Conservation (phyloP, 1,284 basidiomycete genomes). For the Singerocomus rubriflavus region DNA sequence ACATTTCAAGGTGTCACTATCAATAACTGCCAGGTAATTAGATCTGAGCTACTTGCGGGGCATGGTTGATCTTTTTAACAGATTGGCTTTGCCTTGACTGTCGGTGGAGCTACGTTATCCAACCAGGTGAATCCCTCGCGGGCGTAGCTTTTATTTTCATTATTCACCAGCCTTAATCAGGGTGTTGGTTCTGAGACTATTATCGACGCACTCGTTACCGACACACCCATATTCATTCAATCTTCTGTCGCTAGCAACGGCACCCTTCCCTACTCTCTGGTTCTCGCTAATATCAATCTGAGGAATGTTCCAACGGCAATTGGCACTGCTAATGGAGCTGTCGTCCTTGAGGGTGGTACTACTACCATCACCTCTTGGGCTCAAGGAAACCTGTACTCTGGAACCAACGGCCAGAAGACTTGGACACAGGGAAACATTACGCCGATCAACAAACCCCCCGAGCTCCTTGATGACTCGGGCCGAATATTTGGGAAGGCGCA, state of each 20-base stretch:
- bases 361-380: constrained; percentile 48
- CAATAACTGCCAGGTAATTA: constrained; percentile 46
- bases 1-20: constrained; percentile 48
- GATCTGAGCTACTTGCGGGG: not conserved
- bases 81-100: constrained; percentile 45
- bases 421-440: constrained; percentile 33
- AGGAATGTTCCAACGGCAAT: constrained; percentile 44
- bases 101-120: constrained; percentile 35
- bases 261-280: constrained; percentile 36
- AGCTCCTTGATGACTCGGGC: constrained; percentile 41
- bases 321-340: constrained; percentile 35
- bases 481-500: constrained; percentile 47
- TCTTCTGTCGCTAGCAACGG: constrained; percentile 32
- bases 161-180: constrained; percentile 14
- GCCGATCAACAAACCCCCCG: constrained; percentile 38
- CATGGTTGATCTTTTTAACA: constrained; percentile 7
- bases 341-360: constrained; percentile 36
- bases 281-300: constrained; percentile 42
- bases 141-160: not conserved
- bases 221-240: constrained; percentile 30
- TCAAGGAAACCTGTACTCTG: constrained; percentile 48
- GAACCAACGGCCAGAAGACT: constrained; percentile 30
- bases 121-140: constrained; percentile 25
- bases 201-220: constrained; percentile 44
- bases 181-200: constrained; percentile 46